These are phyloP conservation scores for Trichoderma afroharzianum DNA, from an alignment of 2,329 filamentous ascomycete species.

Conservation along the genomic window DNA sequence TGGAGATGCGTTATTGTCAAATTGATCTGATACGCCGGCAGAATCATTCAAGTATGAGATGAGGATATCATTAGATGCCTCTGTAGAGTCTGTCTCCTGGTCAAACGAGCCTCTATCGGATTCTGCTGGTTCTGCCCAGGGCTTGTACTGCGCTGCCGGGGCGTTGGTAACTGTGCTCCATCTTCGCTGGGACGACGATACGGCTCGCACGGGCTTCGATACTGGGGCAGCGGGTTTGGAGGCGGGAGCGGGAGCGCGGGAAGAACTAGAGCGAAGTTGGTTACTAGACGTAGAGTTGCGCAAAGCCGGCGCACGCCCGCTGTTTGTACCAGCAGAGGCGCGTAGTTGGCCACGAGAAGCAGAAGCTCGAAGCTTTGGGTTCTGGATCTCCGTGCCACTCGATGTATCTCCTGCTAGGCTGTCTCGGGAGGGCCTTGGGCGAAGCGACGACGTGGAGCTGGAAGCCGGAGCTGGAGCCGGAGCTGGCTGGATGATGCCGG, in stretches of 20 bases:
- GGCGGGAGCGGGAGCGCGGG: slow-evolving; percentile 14
- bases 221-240: slow-evolving; percentile 20
- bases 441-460: slow-evolving; percentile 28
- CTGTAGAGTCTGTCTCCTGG: background rate
- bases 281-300: slow-evolving; percentile 22
- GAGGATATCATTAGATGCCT: slow-evolving; percentile 25
- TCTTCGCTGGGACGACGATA: slow-evolving; percentile 6
- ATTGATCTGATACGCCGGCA: background rate
- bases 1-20: slow-evolving; percentile 22
- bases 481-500: slow-evolving; percentile 31
- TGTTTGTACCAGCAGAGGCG: slow-evolving; percentile 22
- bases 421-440: slow-evolving; percentile 30
- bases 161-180: slow-evolving; percentile 17
- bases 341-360: slow-evolving; percentile 39
- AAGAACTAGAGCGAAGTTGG: slow-evolving; percentile 21
- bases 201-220: slow-evolving; percentile 17
- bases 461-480: slow-evolving; percentile 12
- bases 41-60: slow-evolving; percentile 16
- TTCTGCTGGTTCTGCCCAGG: slow-evolving; percentile 16
- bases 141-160: slow-evolving; percentile 14
- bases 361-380: slow-evolving; percentile 40
- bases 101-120: background rate
- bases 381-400: slow-evolving; percentile 32
- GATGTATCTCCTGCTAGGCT: slow-evolving; percentile 22
- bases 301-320: slow-evolving; percentile 20